Percentiles rank a stretch among this genome's conserved stretches.
phyloP scores from a whole-genome alignment of 1,284 basidiomycete species.

The Cryptococcus sp. region DNA sequence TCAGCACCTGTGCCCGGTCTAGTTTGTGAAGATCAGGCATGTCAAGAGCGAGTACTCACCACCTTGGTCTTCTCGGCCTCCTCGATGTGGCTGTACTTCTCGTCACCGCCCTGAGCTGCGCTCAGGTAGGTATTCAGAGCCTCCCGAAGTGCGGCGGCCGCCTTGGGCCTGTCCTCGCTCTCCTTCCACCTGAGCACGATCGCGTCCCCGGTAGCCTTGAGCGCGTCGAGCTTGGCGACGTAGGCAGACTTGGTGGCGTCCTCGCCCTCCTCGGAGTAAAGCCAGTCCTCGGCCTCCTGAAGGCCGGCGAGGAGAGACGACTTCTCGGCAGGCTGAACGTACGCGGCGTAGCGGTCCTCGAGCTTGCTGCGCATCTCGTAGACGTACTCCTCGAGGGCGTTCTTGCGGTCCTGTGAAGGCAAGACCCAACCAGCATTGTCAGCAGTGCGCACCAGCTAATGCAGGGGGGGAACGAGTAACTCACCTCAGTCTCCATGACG shows the following conservation, averaged over 20 bases:
- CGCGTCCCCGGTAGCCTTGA: slow-evolving; percentile 79
- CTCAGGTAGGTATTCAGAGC: slow-evolving; percentile 76
- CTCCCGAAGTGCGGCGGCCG: slow-evolving; percentile 72
- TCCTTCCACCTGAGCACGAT: slow-evolving; percentile 77
- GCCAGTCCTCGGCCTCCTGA: slow-evolving; percentile 83
- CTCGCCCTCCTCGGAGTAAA: slow-evolving; percentile 92
- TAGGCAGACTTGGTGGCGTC: slow-evolving; percentile 89
- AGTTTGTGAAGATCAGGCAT: background rate
- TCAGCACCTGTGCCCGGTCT: background rate
- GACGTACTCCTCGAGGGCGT: slow-evolving; percentile 94
- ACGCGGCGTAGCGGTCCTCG: slow-evolving; percentile 75
- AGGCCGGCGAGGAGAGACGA: slow-evolving; percentile 65
- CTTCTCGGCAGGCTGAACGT: slow-evolving; percentile 71
- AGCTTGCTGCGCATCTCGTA: slow-evolving; percentile 90
- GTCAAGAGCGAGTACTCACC: slow-evolving; percentile 60
- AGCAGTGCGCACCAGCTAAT: background rate
- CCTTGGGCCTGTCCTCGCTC: slow-evolving; percentile 69
- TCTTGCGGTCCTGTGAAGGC: slow-evolving; percentile 75
- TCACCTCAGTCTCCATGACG: slow-evolving; percentile 87
- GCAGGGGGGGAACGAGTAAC: slow-evolving; percentile 34
- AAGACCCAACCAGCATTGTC: background rate
- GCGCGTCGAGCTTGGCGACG: slow-evolving; percentile 68
- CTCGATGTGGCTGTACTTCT: slow-evolving; percentile 80
- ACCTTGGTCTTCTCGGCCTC: slow-evolving; percentile 79
- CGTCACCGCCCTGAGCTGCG: slow-evolving; percentile 74